A percentile compares a stretch with the other conserved stretches of the same genome.
phyloP scores from a whole-genome alignment of 257 asterid species.

The Rauvolfia tetraphylla region DNA sequence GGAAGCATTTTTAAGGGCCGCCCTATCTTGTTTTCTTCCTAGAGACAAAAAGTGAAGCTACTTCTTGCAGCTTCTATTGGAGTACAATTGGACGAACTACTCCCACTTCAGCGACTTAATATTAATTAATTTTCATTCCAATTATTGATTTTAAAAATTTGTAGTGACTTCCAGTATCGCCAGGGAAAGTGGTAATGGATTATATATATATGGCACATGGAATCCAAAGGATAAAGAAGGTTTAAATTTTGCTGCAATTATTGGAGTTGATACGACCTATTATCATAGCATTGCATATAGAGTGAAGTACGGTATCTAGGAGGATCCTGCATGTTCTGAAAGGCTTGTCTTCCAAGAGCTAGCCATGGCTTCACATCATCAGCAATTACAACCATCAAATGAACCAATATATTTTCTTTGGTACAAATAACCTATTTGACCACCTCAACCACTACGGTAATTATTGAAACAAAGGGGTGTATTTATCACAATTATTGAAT shows the following conservation, averaged over 20 bases:
- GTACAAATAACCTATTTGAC: no score
- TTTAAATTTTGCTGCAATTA: not conserved
- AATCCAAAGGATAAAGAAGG: not conserved
- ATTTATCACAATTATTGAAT: no score
- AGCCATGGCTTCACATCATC: no score
- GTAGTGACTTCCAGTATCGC: conserved; percentile 18
- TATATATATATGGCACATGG: not conserved
- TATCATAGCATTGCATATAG: not conserved
- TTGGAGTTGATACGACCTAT: not conserved
- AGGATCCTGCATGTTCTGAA: no score
- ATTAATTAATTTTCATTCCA: not conserved
- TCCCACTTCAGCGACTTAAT: conserved; percentile 24
- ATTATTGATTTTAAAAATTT: conserved; percentile 4
- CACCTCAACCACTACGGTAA: no score
- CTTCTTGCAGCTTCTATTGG: conserved; percentile 21
- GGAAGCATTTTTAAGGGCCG: not conserved
- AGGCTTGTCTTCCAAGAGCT: no score
- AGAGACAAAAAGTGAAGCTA: not conserved
- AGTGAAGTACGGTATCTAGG: no score
- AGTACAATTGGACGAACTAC: conserved; percentile 25
- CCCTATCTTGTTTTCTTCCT: conserved; percentile 9
- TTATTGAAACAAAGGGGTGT: no score
- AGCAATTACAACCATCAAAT: no score
- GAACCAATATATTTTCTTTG: no score
- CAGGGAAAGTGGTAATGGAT: not conserved